Conservation (phyloP, 306 rosid species). For the Cucurbita argyrosperma region DNA sequence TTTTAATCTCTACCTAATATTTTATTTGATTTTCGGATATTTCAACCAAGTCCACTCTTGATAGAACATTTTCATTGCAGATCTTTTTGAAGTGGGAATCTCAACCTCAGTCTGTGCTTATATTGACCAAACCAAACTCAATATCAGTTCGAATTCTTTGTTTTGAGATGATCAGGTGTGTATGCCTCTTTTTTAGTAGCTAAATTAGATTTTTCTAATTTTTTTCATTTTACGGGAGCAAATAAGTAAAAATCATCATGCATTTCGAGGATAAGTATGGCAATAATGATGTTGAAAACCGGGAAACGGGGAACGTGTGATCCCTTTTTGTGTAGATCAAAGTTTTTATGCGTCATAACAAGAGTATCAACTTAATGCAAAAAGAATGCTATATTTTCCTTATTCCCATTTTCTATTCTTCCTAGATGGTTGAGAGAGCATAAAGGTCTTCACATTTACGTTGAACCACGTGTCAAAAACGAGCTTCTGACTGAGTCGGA, state of each 20-base stretch:
- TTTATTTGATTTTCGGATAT: neutral
- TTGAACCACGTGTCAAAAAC: slow-evolving; percentile 67
- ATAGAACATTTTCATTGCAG: slow-evolving; percentile 38
- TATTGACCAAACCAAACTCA: slow-evolving; percentile 88
- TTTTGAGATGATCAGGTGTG: slow-evolving; percentile 81
- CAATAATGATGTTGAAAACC: neutral
- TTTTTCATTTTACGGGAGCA: neutral
- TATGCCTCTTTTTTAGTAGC: slow-evolving; percentile 9
- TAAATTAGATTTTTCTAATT: slow-evolving; percentile 1
- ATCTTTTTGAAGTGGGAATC: slow-evolving; percentile 95
- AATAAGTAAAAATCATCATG: neutral
- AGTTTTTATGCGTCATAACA: neutral
- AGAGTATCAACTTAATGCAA: neutral
- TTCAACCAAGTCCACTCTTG: slow-evolving; percentile 4
- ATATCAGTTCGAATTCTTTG: slow-evolving; percentile 67
- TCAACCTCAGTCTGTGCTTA: slow-evolving; percentile 73
- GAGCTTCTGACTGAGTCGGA: slow-evolving; percentile 70
- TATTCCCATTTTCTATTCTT: neutral
- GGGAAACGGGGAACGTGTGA: neutral
- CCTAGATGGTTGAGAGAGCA: slow-evolving; percentile 82
- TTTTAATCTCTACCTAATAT: neutral
- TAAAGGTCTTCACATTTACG: slow-evolving; percentile 52
- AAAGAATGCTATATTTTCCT: neutral
- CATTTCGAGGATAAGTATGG: neutral
- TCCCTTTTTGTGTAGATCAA: neutral